A percentile compares a stretch with the other conserved stretches of the same genome.
These are phyloP conservation scores for Solanum piurae DNA, from an alignment of 257 asterid species.

Conservation along the genomic window DNA sequence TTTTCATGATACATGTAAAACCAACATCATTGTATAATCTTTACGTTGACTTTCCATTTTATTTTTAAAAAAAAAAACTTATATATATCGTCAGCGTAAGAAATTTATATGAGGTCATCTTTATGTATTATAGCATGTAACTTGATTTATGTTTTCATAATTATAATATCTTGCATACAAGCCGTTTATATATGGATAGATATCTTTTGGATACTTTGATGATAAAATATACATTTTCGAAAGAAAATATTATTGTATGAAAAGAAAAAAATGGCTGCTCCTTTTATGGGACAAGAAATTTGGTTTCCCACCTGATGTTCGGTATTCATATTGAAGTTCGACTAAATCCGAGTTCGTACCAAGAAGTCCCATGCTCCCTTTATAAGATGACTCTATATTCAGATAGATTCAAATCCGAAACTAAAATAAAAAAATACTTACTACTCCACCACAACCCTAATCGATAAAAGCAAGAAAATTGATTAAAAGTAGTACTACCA, in stretches of 20 bases:
- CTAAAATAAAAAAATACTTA: no score
- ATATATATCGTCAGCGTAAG: not conserved
- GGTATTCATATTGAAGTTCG: no score
- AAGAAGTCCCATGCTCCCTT: no score
- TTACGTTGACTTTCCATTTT: not conserved
- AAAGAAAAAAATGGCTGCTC: not conserved
- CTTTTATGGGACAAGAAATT: not conserved
- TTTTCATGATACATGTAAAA: not conserved
- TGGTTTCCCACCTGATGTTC: not conserved
- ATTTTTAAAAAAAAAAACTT: not conserved
- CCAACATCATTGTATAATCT: not conserved
- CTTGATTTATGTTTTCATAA: not conserved
- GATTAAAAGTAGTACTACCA: not conserved
- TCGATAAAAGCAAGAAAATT: not conserved
- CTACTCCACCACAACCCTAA: not conserved
- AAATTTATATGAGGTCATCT: not conserved
- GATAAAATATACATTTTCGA: not conserved
- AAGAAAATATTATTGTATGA: not conserved
- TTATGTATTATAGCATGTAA: not conserved
- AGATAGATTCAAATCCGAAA: rapidly evolving
- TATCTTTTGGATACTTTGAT: not conserved
- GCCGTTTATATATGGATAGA: not conserved
- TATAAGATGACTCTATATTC: no score
- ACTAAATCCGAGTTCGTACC: no score
- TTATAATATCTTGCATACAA: not conserved